These are phyloP conservation scores for Polygonum maritimum DNA, from an alignment of 148 eudicot species.

Conservation along the genomic window DNA sequence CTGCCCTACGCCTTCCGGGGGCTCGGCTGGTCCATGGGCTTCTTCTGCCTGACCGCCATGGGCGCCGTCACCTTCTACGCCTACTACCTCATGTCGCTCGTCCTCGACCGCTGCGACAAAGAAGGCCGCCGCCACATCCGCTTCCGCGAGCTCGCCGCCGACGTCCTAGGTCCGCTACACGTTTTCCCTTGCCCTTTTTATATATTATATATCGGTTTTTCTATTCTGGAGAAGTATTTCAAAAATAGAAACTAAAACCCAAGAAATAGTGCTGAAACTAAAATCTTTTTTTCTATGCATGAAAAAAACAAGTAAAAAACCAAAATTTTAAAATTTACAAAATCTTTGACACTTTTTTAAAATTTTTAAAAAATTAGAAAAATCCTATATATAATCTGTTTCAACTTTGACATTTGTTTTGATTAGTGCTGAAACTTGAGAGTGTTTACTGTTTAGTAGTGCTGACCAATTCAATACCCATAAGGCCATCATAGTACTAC, in stretches of 20 bases:
- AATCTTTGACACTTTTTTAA: too few relatives aligned
- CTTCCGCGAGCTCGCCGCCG: slow-evolving; percentile 93
- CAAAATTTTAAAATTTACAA: too few relatives aligned
- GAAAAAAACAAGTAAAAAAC: too few relatives aligned
- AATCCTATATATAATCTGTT: neutral
- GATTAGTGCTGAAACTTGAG: neutral
- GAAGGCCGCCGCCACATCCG: slow-evolving; percentile 91
- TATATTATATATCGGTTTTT: neutral
- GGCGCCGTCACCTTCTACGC: slow-evolving; percentile 80
- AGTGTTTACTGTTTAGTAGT: too few relatives aligned
- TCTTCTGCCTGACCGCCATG: slow-evolving; percentile 71
- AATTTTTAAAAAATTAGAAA: too few relatives aligned
- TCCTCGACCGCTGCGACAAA: slow-evolving; percentile 79
- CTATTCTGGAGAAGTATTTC: too few relatives aligned
- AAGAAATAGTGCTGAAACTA: too few relatives aligned
- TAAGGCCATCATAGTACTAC: too few relatives aligned
- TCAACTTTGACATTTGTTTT: neutral
- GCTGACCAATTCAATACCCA: too few relatives aligned
- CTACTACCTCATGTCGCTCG: slow-evolving; percentile 80
- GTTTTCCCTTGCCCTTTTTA: neutral
- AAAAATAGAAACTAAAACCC: too few relatives aligned
- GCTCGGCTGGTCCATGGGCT: slow-evolving; percentile 76
- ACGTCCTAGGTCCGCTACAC: slow-evolving; percentile 39
- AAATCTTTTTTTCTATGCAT: too few relatives aligned
- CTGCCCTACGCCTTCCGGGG: slow-evolving; percentile 86